A percentile compares a stretch with the other conserved stretches of the same genome.
Evolutionary conservation across 2,329 filamentous ascomycete genomes (phyloP).

Genomic region (Sporothrix euskadiensis): DNA sequence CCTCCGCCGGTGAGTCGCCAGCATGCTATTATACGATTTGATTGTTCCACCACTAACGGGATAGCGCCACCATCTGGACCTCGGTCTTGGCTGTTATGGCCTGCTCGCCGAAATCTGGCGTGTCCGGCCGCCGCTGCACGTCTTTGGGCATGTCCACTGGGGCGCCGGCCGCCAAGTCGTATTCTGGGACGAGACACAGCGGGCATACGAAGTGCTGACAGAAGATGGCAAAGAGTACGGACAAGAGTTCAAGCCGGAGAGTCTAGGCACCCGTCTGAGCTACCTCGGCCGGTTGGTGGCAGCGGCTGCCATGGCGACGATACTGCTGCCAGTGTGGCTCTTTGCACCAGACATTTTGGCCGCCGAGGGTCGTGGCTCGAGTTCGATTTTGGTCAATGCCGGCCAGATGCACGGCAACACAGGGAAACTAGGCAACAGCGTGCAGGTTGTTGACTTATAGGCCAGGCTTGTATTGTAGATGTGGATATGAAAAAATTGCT

Average conservation of each 20-base stretch:
- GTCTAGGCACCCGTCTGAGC: conserved; percentile 45
- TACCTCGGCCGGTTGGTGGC: conserved; percentile 52
- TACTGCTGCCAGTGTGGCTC: conserved; percentile 33
- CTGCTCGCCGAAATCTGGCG: conserved; percentile 73
- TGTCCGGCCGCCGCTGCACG: conserved; percentile 71
- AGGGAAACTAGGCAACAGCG: conserved; percentile 48
- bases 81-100: conserved; percentile 68
- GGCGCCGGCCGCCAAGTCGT: conserved; percentile 68
- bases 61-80: conserved; percentile 67
- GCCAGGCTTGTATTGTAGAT: not conserved
- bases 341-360: not conserved
- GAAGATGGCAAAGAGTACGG: conserved; percentile 32
- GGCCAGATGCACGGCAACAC: conserved; percentile 57
- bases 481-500: not conserved
- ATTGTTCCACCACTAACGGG: not conserved
- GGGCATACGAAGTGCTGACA: conserved; percentile 67
- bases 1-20: conserved; percentile 62
- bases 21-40: not conserved
- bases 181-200: conserved; percentile 74
- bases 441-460: conserved; percentile 43
- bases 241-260: not conserved
- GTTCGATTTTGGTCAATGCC: conserved; percentile 55
- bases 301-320: conserved; percentile 49
- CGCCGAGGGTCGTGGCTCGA: not conserved
- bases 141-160: conserved; percentile 84